Conservation (phyloP, 225 moss, liverwort and hornwort species). For the Bryum argenteum region DNA sequence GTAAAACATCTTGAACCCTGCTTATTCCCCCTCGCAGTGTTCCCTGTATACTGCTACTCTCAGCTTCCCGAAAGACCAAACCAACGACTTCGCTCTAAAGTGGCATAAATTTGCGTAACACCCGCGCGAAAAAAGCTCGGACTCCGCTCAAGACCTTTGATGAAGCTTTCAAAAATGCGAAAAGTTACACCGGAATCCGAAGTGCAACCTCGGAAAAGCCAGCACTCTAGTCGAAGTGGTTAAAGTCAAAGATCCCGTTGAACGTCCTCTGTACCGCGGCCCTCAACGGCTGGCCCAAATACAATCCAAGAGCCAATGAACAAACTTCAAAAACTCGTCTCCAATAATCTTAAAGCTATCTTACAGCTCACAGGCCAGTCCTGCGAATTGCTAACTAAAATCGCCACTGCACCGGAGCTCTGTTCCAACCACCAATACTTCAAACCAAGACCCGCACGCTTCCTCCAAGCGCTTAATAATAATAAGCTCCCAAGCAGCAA, state of each 20-base stretch:
- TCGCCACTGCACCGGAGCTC: slow-evolving; percentile 14
- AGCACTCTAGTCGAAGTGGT: slow-evolving; percentile 5
- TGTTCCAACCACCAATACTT: slow-evolving; percentile 25
- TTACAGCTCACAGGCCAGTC: slow-evolving; percentile 21
- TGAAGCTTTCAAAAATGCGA: slow-evolving; percentile 11
- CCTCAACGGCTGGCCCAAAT: slow-evolving; percentile 12
- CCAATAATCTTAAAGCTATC: slow-evolving; percentile 22
- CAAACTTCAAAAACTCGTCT: background rate
- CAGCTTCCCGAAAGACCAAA: slow-evolving; percentile 11
- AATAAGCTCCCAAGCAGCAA: slow-evolving; percentile 24
- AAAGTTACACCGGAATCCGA: slow-evolving; percentile 11
- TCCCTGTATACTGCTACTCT: slow-evolving; percentile 5
- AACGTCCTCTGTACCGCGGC: slow-evolving; percentile 10
- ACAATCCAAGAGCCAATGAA: slow-evolving; percentile 18
- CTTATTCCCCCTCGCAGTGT: slow-evolving; percentile 24
- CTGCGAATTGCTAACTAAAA: slow-evolving; percentile 23
- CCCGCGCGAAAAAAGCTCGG: background rate
- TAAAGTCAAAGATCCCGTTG: slow-evolving; percentile 7
- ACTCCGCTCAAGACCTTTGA: slow-evolving; percentile 16
- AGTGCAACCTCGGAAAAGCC: background rate
- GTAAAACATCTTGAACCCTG: slow-evolving; percentile 81
- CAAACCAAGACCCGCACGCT: slow-evolving; percentile 11
- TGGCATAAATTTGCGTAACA: background rate
- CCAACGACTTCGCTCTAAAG: slow-evolving; percentile 20
- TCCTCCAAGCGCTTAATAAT: background rate